Percentiles rank a stretch among this genome's conserved stretches.
phyloP scores from a whole-genome alignment of 768 basidiomycete species.

The Boletus insuetus region DNA sequence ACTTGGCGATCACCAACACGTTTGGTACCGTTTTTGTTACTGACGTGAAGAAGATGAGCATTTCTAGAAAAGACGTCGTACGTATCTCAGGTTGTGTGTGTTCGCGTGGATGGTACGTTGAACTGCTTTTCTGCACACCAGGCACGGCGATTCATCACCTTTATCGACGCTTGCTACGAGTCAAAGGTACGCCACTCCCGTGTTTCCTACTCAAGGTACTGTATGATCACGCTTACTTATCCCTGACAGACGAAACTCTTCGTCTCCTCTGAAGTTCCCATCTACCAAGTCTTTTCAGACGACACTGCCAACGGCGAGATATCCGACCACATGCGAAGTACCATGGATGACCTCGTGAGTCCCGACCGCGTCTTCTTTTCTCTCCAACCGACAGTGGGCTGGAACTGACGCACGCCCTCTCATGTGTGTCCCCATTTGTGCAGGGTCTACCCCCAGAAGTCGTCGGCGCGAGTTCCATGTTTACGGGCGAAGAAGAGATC shows the following conservation, averaged over 20 bases:
- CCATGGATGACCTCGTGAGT: conserved; percentile 93
- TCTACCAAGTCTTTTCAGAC: conserved; percentile 87
- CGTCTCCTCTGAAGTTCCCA: conserved; percentile 88
- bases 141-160: conserved; percentile 96
- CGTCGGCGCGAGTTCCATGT: conserved; percentile 85
- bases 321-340: conserved; percentile 84
- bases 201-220: not conserved
- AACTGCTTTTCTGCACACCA: conserved; percentile 20
- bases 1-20: conserved; percentile 85
- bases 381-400: not conserved
- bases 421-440: not conserved
- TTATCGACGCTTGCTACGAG: conserved; percentile 96
- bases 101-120: not conserved
- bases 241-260: conserved; percentile 80
- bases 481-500: conserved; percentile 93
- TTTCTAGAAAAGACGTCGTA: conserved; percentile 85
- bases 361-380: not conserved
- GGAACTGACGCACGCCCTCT: not conserved
- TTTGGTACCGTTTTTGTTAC: conserved; percentile 88
- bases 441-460: conserved; percentile 77
- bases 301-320: conserved; percentile 46
- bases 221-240: conserved; percentile 45
- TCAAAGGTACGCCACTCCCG: conserved; percentile 57
- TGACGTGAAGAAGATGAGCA: conserved; percentile 85
- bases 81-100: conserved; percentile 1